phyloP scores from a whole-genome alignment of 768 basidiomycete genomes.

The Rickenella mellea region DNA sequence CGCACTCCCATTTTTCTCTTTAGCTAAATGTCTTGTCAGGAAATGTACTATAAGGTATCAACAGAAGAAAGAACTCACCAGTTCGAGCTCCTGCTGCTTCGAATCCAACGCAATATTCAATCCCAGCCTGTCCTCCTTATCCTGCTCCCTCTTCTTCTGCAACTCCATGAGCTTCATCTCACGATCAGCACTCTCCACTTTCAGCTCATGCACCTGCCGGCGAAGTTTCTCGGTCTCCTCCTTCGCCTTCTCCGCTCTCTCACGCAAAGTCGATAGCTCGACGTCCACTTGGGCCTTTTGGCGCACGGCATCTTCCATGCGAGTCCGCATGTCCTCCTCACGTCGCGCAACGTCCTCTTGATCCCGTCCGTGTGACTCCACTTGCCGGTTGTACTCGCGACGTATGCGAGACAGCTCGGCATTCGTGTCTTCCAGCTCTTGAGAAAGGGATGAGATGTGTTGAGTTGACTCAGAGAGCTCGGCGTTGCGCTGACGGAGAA shows the following conservation, averaged over 20 bases:
- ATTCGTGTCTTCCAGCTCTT: slow-evolving; percentile 42
- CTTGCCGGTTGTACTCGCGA: slow-evolving; percentile 41
- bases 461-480: slow-evolving; percentile 41
- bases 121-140: slow-evolving; percentile 73
- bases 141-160: slow-evolving; percentile 52
- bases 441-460: slow-evolving; percentile 37
- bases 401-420: slow-evolving; percentile 45
- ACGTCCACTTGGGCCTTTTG: slow-evolving; percentile 50
- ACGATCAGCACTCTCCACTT: slow-evolving; percentile 76
- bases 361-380: slow-evolving; percentile 37
- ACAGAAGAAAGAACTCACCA: slow-evolving; percentile 41
- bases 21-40: slow-evolving; percentile 28
- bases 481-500: slow-evolving; percentile 44
- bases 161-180: slow-evolving; percentile 73
- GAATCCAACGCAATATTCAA: slow-evolving; percentile 88
- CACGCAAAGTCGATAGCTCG: slow-evolving; percentile 36
- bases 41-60: slow-evolving; percentile 1
- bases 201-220: slow-evolving; percentile 56
- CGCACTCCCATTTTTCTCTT: slow-evolving; percentile 55
- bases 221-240: slow-evolving; percentile 53
- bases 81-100: slow-evolving; percentile 88
- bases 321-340: slow-evolving; percentile 34
- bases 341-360: slow-evolving; percentile 38
- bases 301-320: slow-evolving; percentile 39
- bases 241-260: slow-evolving; percentile 38